These are phyloP conservation scores for Aspergillus jensenii DNA, from an alignment of 2,329 filamentous ascomycete species.

Conservation along the genomic window DNA sequence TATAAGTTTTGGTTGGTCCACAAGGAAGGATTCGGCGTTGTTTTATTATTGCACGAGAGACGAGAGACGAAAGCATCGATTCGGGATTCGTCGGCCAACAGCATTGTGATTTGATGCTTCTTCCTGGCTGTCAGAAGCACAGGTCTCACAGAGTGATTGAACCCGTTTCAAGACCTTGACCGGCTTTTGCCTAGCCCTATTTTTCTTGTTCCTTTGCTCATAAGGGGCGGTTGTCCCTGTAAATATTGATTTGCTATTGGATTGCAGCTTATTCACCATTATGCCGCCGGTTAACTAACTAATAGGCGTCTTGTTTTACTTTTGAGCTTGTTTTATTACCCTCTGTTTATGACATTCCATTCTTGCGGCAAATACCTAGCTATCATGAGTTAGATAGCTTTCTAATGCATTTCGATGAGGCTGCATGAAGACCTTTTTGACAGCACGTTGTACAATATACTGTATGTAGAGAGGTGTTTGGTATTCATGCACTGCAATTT, in stretches of 20 bases:
- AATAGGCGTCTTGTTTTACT: not conserved
- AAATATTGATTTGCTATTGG: slow-evolving; percentile 19
- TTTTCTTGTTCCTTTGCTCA: slow-evolving; percentile 8
- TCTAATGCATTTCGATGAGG: slow-evolving; percentile 2
- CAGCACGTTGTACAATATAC: not conserved
- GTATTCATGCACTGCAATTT: not conserved
- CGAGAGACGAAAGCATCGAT: slow-evolving; percentile 32
- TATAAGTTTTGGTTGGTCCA: slow-evolving; percentile 24
- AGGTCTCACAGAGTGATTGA: slow-evolving; percentile 25
- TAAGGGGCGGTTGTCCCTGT: slow-evolving; percentile 15
- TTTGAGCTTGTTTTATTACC: slow-evolving; percentile 11
- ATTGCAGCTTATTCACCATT: slow-evolving; percentile 12
- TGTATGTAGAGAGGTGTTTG: not conserved
- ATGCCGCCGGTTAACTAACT: not conserved
- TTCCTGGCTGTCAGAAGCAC: slow-evolving; percentile 16
- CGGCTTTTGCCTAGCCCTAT: slow-evolving; percentile 6
- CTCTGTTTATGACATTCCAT: not conserved
- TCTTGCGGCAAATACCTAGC: not conserved
- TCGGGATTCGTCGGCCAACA: slow-evolving; percentile 15
- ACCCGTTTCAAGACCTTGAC: slow-evolving; percentile 13
- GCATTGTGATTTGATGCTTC: slow-evolving; percentile 8
- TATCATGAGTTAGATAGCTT: not conserved
- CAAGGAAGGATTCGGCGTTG: slow-evolving; percentile 25
- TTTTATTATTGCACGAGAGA: slow-evolving; percentile 31
- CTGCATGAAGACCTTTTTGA: not conserved